Conservation (phyloP, 352 stramenopile species). For the Globisporangium barbulae region DNA sequence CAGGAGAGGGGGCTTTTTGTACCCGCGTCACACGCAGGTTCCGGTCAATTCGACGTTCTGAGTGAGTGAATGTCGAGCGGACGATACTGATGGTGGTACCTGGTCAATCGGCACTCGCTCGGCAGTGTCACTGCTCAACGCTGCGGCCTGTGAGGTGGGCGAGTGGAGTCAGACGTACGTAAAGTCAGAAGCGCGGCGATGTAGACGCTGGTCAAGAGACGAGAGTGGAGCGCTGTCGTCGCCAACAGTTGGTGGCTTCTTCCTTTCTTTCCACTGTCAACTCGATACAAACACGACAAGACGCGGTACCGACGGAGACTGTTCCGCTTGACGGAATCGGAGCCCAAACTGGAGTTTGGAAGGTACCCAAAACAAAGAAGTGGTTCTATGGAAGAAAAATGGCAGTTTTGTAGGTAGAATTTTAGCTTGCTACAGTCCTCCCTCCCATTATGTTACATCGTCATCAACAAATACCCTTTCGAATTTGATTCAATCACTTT, state of each 20-base stretch:
- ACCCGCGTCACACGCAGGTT: neutral
- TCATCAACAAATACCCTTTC: too few species aligned
- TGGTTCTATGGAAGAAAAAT: neutral
- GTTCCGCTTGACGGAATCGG: neutral
- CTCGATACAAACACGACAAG: neutral
- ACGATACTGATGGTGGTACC: neutral
- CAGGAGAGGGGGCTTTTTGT: constrained; percentile 4
- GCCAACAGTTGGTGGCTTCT: neutral
- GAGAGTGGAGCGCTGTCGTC: neutral
- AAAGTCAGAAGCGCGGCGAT: neutral
- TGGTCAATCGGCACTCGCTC: too few species aligned
- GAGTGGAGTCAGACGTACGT: too few species aligned
- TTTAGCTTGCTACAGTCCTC: too few species aligned
- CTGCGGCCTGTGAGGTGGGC: too few species aligned
- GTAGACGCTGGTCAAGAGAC: neutral
- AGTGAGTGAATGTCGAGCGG: neutral
- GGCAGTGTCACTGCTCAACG: too few species aligned
- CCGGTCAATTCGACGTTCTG: constrained; percentile 2
- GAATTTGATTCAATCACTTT: too few species aligned
- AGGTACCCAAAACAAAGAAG: neutral
- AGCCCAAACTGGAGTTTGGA: neutral
- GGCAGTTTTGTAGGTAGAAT: neutral
- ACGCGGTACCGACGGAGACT: neutral
- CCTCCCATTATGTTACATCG: too few species aligned
- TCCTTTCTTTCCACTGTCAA: neutral